Conservation (phyloP, 2,329 filamentous ascomycete genomes). For the Raffaelea albimanens region DNA sequence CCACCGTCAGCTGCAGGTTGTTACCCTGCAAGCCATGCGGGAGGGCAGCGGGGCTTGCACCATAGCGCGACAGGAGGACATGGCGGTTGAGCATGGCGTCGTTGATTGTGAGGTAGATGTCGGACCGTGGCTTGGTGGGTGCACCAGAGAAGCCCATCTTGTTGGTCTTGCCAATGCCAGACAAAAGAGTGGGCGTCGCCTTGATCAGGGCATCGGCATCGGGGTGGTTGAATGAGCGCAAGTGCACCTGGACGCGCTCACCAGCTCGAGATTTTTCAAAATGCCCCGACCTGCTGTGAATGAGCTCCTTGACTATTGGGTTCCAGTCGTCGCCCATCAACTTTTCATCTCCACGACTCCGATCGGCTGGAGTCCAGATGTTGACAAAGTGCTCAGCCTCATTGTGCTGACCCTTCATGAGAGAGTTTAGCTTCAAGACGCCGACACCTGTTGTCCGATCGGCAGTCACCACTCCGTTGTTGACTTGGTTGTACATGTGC, state of each 20-base stretch:
- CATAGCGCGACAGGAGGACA: slow-evolving; percentile 54
- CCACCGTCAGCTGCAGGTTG: slow-evolving; percentile 80
- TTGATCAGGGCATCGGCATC: slow-evolving; percentile 77
- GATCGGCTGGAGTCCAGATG: slow-evolving; percentile 61
- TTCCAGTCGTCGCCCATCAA: slow-evolving; percentile 60
- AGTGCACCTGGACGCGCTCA: slow-evolving; percentile 68
- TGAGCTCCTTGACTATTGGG: slow-evolving; percentile 61
- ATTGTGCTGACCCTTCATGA: slow-evolving; percentile 61
- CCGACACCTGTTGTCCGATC: slow-evolving; percentile 69
- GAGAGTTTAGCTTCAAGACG: slow-evolving; percentile 62
- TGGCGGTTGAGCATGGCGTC: slow-evolving; percentile 72
- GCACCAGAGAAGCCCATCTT: slow-evolving; percentile 93
- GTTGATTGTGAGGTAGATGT: slow-evolving; percentile 85
- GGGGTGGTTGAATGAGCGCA: slow-evolving; percentile 66
- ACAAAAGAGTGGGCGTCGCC: slow-evolving; percentile 77
- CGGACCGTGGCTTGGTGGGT: slow-evolving; percentile 77
- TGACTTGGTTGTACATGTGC: neutral
- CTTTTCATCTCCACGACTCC: slow-evolving; percentile 40
- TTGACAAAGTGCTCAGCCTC: slow-evolving; percentile 68
- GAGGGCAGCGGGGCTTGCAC: slow-evolving; percentile 66
- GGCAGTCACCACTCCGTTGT: slow-evolving; percentile 39
- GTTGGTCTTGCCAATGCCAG: slow-evolving; percentile 68
- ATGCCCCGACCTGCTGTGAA: slow-evolving; percentile 61
- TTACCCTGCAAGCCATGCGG: slow-evolving; percentile 51
- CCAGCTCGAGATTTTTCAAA: slow-evolving; percentile 65